These are phyloP conservation scores for Macaranga tanarius DNA, from an alignment of 441 rosid genomes.

Conservation along the genomic window DNA sequence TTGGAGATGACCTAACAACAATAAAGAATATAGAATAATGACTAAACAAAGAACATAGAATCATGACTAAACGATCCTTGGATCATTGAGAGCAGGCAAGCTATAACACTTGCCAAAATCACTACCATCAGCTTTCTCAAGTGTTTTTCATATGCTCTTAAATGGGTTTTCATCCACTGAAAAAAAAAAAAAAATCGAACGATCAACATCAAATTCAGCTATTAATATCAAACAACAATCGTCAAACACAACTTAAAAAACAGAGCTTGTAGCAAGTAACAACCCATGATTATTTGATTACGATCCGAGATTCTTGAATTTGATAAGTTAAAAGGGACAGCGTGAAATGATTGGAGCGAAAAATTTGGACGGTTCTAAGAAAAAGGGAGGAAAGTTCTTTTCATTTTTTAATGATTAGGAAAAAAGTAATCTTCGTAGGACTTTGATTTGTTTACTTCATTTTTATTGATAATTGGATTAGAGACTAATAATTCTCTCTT, in stretches of 20 bases:
- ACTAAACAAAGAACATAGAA: too few relatives aligned
- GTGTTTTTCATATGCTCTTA: conserved; percentile 68
- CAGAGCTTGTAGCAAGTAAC: neutral
- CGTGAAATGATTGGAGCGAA: neutral
- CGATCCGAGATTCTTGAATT: conserved; percentile 4
- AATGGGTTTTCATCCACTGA: conserved; percentile 85
- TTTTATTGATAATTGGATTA: too few relatives aligned
- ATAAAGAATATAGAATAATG: neutral
- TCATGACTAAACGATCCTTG: conserved; percentile 73
- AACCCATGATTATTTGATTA: conserved; percentile 6
- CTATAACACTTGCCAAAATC: conserved; percentile 92
- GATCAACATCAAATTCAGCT: conserved; percentile 15
- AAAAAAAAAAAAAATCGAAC: conserved; percentile 16
- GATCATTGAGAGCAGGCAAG: conserved; percentile 90
- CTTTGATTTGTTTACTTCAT: too few relatives aligned
- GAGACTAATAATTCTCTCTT: too few relatives aligned
- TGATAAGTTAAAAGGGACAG: neutral
- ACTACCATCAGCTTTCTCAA: conserved; percentile 88
- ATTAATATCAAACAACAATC: neutral
- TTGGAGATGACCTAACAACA: too few relatives aligned
- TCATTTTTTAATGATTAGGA: too few relatives aligned
- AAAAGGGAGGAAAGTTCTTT: too few relatives aligned
- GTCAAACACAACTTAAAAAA: neutral
- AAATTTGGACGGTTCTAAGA: conserved; percentile 9
- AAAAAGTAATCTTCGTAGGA: too few relatives aligned